These are phyloP conservation scores for Stentor roeselii DNA, from an alignment of 73 alveolate species.

Conservation along the genomic window DNA sequence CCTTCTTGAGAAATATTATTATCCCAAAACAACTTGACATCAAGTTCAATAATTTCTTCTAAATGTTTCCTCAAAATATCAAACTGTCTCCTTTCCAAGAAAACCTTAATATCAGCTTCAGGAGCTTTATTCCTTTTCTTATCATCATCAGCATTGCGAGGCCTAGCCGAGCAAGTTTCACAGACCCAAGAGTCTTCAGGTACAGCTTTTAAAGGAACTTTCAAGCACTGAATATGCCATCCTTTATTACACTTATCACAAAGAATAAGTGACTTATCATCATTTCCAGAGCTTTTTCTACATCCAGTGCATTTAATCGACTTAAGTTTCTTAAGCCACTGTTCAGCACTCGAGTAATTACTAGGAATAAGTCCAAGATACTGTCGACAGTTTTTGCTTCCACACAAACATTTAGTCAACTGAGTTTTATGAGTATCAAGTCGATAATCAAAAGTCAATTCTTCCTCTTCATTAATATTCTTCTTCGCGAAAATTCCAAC, in stretches of 20 bases:
- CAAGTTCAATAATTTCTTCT: conserved; percentile 12
- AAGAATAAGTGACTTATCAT: conserved; percentile 41
- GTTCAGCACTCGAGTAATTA: conserved; percentile 40
- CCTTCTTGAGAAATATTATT: neutral
- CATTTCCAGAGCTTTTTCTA: conserved; percentile 37
- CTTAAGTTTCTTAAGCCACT: conserved; percentile 51
- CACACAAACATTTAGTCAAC: conserved; percentile 93
- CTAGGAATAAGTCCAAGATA: conserved; percentile 85
- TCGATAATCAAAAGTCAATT: conserved; percentile 91
- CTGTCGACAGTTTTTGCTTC: conserved; percentile 90
- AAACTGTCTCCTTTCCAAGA: neutral
- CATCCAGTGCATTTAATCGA: conserved; percentile 47
- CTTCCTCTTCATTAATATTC: conserved; percentile 93
- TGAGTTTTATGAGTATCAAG: conserved; percentile 94
- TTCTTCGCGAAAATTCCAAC: conserved; percentile 94
- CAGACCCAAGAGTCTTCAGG: conserved; percentile 56
- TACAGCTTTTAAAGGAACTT: conserved; percentile 39
- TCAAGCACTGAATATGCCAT: conserved; percentile 45
- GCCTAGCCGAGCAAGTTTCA: conserved; percentile 29
- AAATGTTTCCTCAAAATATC: neutral
- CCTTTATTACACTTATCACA: conserved; percentile 62
- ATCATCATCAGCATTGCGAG: neutral
- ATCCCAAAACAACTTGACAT: conserved; percentile 19
- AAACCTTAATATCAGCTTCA: neutral
- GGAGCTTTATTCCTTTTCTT: neutral